Evolutionary conservation across 306 rosid genomes (phyloP), one percentile per base, ranked within the genome.

Genomic region (Glycine tomentella): DNA sequence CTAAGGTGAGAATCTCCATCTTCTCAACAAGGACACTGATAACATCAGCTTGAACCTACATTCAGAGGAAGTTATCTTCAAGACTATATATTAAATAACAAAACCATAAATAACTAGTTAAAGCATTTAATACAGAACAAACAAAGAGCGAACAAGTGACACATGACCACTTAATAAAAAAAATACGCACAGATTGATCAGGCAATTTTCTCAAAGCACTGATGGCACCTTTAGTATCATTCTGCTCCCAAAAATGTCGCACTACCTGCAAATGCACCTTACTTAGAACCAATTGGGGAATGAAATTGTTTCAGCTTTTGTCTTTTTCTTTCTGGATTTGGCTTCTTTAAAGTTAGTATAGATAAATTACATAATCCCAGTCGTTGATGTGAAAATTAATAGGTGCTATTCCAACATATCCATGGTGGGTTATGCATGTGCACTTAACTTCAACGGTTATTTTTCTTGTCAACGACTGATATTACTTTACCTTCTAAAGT

Each of bases 31-130:
- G 89, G 87, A 86, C 88, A 85, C 92, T 81, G 87, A 87, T 44
- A 63, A 93, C 90, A 84, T 93, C 97, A 17, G 94, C 96, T 86
- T 93, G 96, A 75, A 93, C 97, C 97, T 93, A 90, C 74, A 84
- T 64, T 78, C 71, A 38, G 17, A 82, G 64, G 48, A 69, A 15
- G 42, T 70, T 75, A 48, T 51, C 69, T 51, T 87, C 62, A 74
- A 42, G 25, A 51, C 56, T 56, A 79, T 63, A 45, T 61, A 64
- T 64, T 61, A 53, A 51, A 48, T 9, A 14, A 80, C 25, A 74
- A 64, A 59, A 16, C 44, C 71, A 57, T 61, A 51, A 73, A 62
- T 66, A 44, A 25, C 25, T 31, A 49, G 62, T 17, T n/a, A 20
- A 68, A 77, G 42, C 73, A 68, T 51, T 14, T 7, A 69, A 69